Base-by-base conservation (phyloP, 768 basidiomycete species). In the Tricholoma furcatifolium region DNA sequence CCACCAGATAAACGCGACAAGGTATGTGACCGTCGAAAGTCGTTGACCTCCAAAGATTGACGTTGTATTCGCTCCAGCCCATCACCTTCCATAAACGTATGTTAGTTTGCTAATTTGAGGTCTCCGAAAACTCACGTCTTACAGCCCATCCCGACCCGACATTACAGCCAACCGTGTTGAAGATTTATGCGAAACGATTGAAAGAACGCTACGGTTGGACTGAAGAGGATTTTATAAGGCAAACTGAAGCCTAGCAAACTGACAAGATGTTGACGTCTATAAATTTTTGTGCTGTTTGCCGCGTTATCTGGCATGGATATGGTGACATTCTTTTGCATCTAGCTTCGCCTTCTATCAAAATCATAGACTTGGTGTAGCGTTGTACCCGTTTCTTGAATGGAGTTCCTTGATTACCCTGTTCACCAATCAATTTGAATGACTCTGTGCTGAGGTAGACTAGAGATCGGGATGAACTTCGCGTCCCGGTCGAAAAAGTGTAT, bases 31-130 rank as follows among this genome's bases (percentile, higher is more conserved):
- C 34, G 17, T 31, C 32, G 15, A 6, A 8, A 10, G 12, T 21
- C n/a, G n/a, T 6, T 21, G 30, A 7, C 14, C 36, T 34, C 27
- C 27, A 7, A 27, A 24, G 24, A 23, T 42, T 24, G 34, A 27
- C 12, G 31, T 51, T 12, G 8, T 32, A 46, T 35, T 24, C 7
- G 53, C 53, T 47, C 1, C 49, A 88, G 83, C 75, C 88, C 1
- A 88, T 92, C 58, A 83, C 79, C 2, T 81, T 92, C 67, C 89
- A 92, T 63, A 90, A 82, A 67, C 88, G 88, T 88, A 65, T 60
- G 75, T 63, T 18, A 53, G 10, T 55, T n/a, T 46, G 15, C 24
- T 42, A 2, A 20, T 15, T 27, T 30, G 43, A 42, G 36, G 8
- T 20, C 8, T 4, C 7, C 31, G 32, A 23, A 60, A 14, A 51